Conservation (phyloP, 305 asterid species). For the Galium porrigens region DNA sequence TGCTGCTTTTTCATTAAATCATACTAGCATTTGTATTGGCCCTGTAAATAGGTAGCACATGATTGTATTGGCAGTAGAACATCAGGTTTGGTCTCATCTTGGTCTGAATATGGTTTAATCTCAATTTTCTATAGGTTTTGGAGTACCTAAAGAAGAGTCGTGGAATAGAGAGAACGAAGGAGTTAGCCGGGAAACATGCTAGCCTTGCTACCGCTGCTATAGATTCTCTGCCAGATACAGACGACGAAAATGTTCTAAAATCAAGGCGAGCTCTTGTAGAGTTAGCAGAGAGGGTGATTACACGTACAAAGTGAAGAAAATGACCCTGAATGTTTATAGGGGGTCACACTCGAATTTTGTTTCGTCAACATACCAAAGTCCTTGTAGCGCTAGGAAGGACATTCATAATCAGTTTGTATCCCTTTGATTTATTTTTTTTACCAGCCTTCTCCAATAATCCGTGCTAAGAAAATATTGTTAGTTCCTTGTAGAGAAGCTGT, state of each 20-base stretch:
- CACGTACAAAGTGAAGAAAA: conserved; percentile 52
- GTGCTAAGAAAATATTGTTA: neutral
- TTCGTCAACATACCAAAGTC: conserved; percentile 5
- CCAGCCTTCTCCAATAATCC: conserved; percentile 13
- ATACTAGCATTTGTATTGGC: neutral
- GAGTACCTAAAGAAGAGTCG: conserved; percentile 61
- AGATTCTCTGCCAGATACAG: conserved; percentile 57
- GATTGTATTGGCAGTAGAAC: neutral
- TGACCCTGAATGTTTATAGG: conserved; percentile 5
- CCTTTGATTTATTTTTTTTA: conserved; percentile 9
- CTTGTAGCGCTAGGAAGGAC: conserved; percentile 13
- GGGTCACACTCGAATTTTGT: conserved; percentile 20
- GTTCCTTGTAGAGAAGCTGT: neutral
- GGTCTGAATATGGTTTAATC: neutral
- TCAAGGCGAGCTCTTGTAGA: conserved; percentile 83
- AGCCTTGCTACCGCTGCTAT: conserved; percentile 73
- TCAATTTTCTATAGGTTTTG: conserved; percentile 37
- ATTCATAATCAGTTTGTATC: conserved; percentile 12
- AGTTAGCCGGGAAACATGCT: conserved; percentile 72
- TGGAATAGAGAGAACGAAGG: conserved; percentile 70
- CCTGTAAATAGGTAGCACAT: neutral
- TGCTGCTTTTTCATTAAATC: neutral
- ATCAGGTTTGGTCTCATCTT: neutral
- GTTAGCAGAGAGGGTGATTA: conserved; percentile 64
- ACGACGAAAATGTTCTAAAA: conserved; percentile 50